Conservation (phyloP, 1,284 basidiomycete species). For the Farysia itapuensis region DNA sequence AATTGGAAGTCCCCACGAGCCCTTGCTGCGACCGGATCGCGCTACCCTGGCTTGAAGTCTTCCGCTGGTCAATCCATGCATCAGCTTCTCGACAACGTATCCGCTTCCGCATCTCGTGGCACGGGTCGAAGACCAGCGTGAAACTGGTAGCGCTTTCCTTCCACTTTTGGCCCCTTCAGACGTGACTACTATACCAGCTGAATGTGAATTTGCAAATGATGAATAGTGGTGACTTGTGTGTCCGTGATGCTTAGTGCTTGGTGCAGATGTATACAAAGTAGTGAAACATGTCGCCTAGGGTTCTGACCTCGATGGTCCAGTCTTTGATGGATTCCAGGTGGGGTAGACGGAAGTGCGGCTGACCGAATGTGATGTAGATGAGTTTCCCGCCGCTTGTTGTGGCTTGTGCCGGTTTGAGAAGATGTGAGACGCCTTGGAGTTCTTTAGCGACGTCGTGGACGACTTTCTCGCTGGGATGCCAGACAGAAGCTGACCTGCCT, state of each 20-base stretch:
- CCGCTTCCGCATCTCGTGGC: too few relatives aligned
- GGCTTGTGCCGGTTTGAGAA: constrained; percentile 47
- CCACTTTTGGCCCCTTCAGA: too few relatives aligned
- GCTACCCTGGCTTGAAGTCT: too few relatives aligned
- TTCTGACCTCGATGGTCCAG: constrained; percentile 43
- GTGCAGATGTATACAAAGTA: constrained; percentile 54
- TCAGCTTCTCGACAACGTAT: too few relatives aligned
- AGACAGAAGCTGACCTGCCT: constrained; percentile 27
- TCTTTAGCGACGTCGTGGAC: constrained; percentile 27
- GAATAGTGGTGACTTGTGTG: too few relatives aligned
- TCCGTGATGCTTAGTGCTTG: too few relatives aligned
- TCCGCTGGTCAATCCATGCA: too few relatives aligned
- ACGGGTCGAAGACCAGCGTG: too few relatives aligned
- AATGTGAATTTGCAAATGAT: too few relatives aligned
- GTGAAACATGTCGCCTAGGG: constrained; percentile 50
- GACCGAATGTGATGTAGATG: constrained; percentile 57
- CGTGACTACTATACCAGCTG: too few relatives aligned
- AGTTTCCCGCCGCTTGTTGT: constrained; percentile 38
- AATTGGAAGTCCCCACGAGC: constrained; percentile 25
- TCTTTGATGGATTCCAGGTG: constrained; percentile 30
- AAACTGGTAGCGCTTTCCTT: too few relatives aligned
- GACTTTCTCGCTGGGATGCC: constrained; percentile 45
- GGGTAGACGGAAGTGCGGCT: constrained; percentile 49
- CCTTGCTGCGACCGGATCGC: too few relatives aligned
- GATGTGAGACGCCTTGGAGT: constrained; percentile 39